phyloP scores from a whole-genome alignment of 805 yeast species.

The Teunomyces pallodes region DNA sequence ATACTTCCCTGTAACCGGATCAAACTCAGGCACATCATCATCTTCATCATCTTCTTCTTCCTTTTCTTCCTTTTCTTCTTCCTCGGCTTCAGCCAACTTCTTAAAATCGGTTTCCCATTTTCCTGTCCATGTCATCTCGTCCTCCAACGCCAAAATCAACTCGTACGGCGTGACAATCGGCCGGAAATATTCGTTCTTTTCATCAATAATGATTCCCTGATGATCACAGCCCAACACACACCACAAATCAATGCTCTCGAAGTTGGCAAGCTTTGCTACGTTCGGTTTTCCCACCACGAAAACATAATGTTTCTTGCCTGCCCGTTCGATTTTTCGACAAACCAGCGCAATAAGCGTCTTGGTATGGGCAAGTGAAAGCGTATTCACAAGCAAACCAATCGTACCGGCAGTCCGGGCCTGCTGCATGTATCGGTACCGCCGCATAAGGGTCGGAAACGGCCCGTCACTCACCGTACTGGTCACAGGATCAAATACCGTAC shows the following conservation, averaged over 20 bases:
- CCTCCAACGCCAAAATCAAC: constrained; percentile 71
- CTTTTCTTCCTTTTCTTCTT: constrained; percentile 28
- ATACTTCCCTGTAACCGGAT: constrained; percentile 81
- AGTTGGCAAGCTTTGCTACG: constrained; percentile 94
- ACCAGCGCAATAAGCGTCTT: constrained; percentile 62
- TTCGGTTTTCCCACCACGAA: constrained; percentile 98
- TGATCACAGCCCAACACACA: constrained; percentile 92
- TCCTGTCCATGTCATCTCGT: constrained; percentile 86
- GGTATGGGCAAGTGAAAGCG: constrained; percentile 78
- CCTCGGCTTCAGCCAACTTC: constrained; percentile 45
- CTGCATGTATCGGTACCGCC: constrained; percentile 82
- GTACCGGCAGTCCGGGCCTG: constrained; percentile 90
- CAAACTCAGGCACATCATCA: constrained; percentile 76
- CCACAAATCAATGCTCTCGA: constrained; percentile 93
- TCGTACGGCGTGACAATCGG: constrained; percentile 96
- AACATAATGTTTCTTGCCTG: constrained; percentile 88
- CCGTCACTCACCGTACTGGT: constrained; percentile 41
- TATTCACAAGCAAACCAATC: constrained; percentile 86
- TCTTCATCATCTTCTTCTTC: constrained; percentile 24
- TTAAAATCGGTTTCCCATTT: constrained; percentile 84
- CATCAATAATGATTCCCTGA: constrained; percentile 85
- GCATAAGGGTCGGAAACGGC: constrained; percentile 76
- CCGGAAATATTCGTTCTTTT: constrained; percentile 73
- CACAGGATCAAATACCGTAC: constrained; percentile 49
- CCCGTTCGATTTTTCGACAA: constrained; percentile 57